These are phyloP conservation scores for Leptodontidium sp. DNA, from an alignment of 2,329 filamentous ascomycete species.

Conservation along the genomic window DNA sequence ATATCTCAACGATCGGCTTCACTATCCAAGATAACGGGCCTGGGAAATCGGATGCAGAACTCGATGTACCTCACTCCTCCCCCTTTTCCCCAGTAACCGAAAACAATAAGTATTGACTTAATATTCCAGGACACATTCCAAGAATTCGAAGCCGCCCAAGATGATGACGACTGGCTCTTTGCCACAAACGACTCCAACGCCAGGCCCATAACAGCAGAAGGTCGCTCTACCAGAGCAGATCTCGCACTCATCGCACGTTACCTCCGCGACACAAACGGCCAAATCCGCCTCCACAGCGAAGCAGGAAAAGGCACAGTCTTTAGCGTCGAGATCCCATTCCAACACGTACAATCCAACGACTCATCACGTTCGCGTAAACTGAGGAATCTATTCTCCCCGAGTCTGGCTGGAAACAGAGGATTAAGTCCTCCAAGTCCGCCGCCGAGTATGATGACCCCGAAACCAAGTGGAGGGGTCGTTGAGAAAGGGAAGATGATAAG, in stretches of 20 bases:
- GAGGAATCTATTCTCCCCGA: slow-evolving; percentile 17
- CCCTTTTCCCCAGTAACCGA: not conserved
- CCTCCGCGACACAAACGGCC: slow-evolving; percentile 39
- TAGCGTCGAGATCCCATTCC: slow-evolving; percentile 38
- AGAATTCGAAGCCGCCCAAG: slow-evolving; percentile 38
- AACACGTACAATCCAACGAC: slow-evolving; percentile 23
- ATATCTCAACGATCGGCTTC: slow-evolving; percentile 33
- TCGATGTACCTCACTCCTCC: slow-evolving; percentile 33
- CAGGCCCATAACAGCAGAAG: slow-evolving; percentile 18
- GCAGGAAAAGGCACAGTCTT: slow-evolving; percentile 41
- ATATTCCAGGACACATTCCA: slow-evolving; percentile 35
- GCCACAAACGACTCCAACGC: slow-evolving; percentile 12
- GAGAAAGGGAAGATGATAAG: not conserved
- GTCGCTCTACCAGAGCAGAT: slow-evolving; percentile 28
- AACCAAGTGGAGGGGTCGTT: not conserved
- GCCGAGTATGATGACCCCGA: not conserved
- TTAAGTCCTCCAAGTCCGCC: slow-evolving; percentile 11
- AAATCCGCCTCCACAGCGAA: slow-evolving; percentile 39
- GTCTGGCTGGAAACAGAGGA: not conserved
- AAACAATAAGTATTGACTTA: not conserved
- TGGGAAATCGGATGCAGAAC: slow-evolving; percentile 39
- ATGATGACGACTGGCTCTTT: slow-evolving; percentile 34
- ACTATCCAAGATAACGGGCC: slow-evolving; percentile 38
- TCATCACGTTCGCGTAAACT: slow-evolving; percentile 2
- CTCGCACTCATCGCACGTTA: slow-evolving; percentile 39